phyloP scores from a whole-genome alignment of 1,284 basidiomycete genomes.

The Fomitiporia mediterranea region DNA sequence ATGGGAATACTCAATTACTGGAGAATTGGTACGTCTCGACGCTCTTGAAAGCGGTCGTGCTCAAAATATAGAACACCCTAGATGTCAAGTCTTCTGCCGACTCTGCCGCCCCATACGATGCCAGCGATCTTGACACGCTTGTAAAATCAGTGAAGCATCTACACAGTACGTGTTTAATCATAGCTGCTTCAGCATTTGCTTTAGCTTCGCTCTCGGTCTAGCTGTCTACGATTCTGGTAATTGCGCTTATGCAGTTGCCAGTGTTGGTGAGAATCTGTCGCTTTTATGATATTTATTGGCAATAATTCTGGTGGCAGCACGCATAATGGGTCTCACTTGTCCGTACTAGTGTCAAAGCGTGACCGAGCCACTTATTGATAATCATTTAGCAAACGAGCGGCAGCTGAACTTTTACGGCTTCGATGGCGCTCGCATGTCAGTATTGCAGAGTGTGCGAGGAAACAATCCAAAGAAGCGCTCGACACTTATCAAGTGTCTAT shows the following conservation, averaged over 20 bases:
- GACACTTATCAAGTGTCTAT: conserved; percentile 30
- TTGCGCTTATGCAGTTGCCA: conserved; percentile 31
- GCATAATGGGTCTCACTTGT: conserved; percentile 46
- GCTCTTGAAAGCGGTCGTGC: conserved; percentile 7
- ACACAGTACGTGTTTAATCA: no score
- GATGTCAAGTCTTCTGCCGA: conserved; percentile 39
- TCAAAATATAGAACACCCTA: conserved; percentile 24
- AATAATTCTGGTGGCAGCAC: conserved; percentile 29
- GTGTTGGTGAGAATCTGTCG: conserved; percentile 7
- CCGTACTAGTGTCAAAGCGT: conserved; percentile 29
- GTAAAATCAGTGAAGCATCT: not conserved
- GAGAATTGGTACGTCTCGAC: not conserved
- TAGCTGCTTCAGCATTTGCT: no score
- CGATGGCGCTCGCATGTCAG: conserved; percentile 43
- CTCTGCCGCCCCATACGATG: conserved; percentile 38
- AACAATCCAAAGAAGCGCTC: conserved; percentile 27
- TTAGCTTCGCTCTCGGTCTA: conserved; percentile 5
- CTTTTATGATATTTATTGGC: not conserved
- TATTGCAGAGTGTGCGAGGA: conserved; percentile 40
- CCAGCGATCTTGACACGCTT: not conserved
- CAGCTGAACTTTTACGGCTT: conserved; percentile 53
- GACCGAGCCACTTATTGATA: conserved; percentile 20
- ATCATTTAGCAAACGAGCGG: conserved; percentile 34
- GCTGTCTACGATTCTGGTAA: not conserved
- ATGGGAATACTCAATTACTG: conserved; percentile 32